Percentiles rank a stretch among this genome's conserved stretches.
Conservation (phyloP, 2,329 filamentous ascomycete genomes). For the Fusarium sp. region DNA sequence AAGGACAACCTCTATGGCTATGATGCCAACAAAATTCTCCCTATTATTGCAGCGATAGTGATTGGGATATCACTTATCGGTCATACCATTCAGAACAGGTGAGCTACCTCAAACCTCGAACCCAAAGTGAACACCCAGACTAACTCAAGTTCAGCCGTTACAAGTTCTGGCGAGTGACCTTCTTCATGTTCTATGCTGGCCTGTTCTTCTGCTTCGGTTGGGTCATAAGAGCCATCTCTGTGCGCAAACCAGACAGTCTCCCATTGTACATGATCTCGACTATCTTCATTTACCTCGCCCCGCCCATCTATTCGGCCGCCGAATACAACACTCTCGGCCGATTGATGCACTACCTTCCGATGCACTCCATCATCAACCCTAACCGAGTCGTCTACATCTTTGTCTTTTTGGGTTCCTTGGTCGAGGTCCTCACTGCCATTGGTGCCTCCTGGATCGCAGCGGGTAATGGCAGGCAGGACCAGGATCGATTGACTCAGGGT, state of each 20-base stretch:
- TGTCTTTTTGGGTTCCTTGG: constrained; percentile 44
- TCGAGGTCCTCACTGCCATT: constrained; percentile 44
- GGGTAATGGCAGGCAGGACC: constrained; percentile 59
- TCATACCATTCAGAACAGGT: constrained; percentile 42
- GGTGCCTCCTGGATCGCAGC: constrained; percentile 48
- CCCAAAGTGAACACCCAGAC: neutral
- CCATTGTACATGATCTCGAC: constrained; percentile 46
- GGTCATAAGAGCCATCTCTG: constrained; percentile 41
- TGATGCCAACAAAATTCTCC: constrained; percentile 46
- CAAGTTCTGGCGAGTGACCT: constrained; percentile 47
- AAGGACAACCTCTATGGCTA: constrained; percentile 46
- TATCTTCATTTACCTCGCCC: constrained; percentile 46
- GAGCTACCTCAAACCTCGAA: neutral
- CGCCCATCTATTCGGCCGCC: constrained; percentile 46
- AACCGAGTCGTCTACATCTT: constrained; percentile 50
- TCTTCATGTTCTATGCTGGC: constrained; percentile 49
- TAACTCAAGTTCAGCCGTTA: constrained; percentile 32
- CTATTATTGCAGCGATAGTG: constrained; percentile 39
- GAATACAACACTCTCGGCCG: constrained; percentile 49
- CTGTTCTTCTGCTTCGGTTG: constrained; percentile 45
- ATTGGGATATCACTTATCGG: constrained; percentile 36
- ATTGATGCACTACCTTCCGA: constrained; percentile 48
- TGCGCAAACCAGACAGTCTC: constrained; percentile 40
- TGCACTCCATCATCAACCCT: constrained; percentile 48
- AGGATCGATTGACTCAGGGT: constrained; percentile 67